phyloP scores from a whole-genome alignment of 1,139 yeast species.

The Barnettozyma hawaiiensis region DNA sequence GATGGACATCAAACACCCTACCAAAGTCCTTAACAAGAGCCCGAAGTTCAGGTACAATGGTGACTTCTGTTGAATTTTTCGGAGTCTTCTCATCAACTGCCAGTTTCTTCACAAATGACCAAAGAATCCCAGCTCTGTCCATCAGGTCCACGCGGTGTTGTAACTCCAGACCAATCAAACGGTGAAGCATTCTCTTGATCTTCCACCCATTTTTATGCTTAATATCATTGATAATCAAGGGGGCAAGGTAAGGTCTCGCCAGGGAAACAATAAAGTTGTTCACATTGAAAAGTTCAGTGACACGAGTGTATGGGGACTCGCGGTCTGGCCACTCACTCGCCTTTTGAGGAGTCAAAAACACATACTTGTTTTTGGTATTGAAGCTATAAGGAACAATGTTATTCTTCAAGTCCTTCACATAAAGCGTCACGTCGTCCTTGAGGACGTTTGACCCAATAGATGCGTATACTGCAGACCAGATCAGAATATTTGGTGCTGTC shows the following conservation, averaged over 20 bases:
- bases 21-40: slow-evolving; percentile 64
- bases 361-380: slow-evolving; percentile 15
- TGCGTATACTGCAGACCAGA: slow-evolving; percentile 68
- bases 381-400: slow-evolving; percentile 39
- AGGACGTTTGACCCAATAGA: slow-evolving; percentile 62
- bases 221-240: slow-evolving; percentile 75
- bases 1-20: slow-evolving; percentile 69
- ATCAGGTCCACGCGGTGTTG: slow-evolving; percentile 80
- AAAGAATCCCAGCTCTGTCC: slow-evolving; percentile 71
- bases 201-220: slow-evolving; percentile 46
- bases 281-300: slow-evolving; percentile 89
- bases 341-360: slow-evolving; percentile 44
- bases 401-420: slow-evolving; percentile 64
- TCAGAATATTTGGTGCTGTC: slow-evolving; percentile 90
- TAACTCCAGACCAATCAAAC: slow-evolving; percentile 47
- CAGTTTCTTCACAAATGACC: slow-evolving; percentile 64
- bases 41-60: slow-evolving; percentile 83
- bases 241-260: slow-evolving; percentile 92
- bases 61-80: slow-evolving; percentile 67
- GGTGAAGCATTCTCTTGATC: slow-evolving; percentile 29
- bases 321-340: slow-evolving; percentile 34
- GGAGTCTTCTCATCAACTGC: slow-evolving; percentile 89
- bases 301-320: slow-evolving; percentile 73
- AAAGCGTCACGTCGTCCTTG: slow-evolving; percentile 54
- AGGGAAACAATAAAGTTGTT: slow-evolving; percentile 85